phyloP scores from a whole-genome alignment of 2,329 filamentous ascomycete species.

The Ceratocystis papillata region DNA sequence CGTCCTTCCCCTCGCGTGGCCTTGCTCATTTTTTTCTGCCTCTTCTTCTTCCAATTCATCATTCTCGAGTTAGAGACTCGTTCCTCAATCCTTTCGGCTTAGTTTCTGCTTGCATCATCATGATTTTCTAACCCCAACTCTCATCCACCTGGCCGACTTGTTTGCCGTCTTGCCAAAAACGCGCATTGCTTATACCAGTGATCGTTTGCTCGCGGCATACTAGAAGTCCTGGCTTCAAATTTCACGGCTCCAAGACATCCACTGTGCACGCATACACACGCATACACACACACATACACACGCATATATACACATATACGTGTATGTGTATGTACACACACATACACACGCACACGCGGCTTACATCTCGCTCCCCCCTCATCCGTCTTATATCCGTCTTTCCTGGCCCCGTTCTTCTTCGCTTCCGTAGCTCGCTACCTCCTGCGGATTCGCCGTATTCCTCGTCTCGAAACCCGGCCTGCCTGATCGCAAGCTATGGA shows the following conservation, averaged over 20 bases:
- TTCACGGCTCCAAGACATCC: too few species aligned
- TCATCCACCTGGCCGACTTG: neutral
- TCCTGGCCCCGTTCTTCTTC: neutral
- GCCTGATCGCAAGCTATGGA: constrained; percentile 10
- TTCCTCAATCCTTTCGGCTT: neutral
- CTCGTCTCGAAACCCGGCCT: neutral
- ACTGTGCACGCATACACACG: neutral
- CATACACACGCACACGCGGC: too few species aligned
- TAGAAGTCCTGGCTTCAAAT: neutral
- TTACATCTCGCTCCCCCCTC: neutral
- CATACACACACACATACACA: neutral
- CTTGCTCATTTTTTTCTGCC: neutral
- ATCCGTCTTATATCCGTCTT: neutral
- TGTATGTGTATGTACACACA: neutral
- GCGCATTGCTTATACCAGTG: neutral
- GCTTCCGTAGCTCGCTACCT: neutral
- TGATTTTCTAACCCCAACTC: neutral
- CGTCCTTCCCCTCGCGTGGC: neutral
- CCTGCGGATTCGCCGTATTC: neutral
- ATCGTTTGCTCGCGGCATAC: neutral
- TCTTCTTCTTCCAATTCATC: neutral
- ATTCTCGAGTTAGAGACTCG: neutral
- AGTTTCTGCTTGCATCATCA: neutral
- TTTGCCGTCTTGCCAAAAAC: constrained; percentile 6
- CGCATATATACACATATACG: neutral